Conservation (phyloP, 495 filamentous ascomycete genomes). For the Penicillium subrubescens region DNA sequence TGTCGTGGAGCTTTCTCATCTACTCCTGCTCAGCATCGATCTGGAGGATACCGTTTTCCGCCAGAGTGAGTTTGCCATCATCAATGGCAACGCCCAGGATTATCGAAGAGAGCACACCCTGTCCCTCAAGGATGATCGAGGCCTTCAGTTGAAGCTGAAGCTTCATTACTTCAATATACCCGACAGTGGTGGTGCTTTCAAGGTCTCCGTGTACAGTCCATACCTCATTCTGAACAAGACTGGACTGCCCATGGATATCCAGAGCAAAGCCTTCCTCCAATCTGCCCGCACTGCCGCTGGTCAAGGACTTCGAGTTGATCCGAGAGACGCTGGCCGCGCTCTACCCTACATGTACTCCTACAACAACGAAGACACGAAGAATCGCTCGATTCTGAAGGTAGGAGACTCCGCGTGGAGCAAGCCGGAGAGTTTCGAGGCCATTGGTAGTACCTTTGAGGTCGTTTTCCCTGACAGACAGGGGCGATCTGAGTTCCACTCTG, state of each 20-base stretch:
- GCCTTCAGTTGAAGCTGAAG: conserved; percentile 74
- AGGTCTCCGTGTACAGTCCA: conserved; percentile 87
- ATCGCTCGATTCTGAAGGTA: conserved; percentile 83
- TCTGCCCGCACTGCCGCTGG: conserved; percentile 79
- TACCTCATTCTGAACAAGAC: conserved; percentile 96
- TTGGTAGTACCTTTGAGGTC: conserved; percentile 86
- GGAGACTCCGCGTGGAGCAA: conserved; percentile 93
- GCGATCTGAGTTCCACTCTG: conserved; percentile 83
- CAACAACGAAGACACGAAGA: conserved; percentile 79
- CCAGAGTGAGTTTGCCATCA: conserved; percentile 92
- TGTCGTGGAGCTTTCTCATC: conserved; percentile 92
- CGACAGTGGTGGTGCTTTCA: conserved; percentile 93
- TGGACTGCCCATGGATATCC: conserved; percentile 83
- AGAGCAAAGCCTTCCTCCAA: conserved; percentile 84
- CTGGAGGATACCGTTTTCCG: conserved; percentile 96
- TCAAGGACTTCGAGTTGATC: conserved; percentile 62
- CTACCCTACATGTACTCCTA: conserved; percentile 97
- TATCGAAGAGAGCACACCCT: conserved; percentile 80
- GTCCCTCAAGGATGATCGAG: conserved; percentile 80
- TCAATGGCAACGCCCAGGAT: conserved; percentile 88
- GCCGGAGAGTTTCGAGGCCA: conserved; percentile 97
- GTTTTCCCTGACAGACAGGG: conserved; percentile 70
- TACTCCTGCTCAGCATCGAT: conserved; percentile 87
- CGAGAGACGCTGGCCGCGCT: conserved; percentile 55
- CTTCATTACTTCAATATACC: conserved; percentile 93